These are phyloP conservation scores for Solanum verrucosum DNA, from an alignment of 257 asterid genomes.

Conservation along the genomic window DNA sequence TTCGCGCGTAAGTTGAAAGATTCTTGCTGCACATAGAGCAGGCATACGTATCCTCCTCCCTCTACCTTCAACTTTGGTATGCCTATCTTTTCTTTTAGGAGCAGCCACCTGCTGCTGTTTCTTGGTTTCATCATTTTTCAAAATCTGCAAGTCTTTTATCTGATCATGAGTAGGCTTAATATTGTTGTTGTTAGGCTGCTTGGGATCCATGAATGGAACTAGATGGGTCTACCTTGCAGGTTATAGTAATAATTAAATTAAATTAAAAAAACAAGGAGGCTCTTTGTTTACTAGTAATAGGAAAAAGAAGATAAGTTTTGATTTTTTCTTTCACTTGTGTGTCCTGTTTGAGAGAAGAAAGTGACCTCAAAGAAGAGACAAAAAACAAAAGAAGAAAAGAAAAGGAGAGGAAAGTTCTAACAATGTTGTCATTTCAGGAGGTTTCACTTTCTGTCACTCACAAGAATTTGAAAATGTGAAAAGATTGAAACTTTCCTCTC, in stretches of 20 bases:
- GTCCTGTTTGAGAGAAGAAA: neutral
- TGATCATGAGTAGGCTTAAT: conserved; percentile 15
- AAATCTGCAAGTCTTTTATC: conserved; percentile 11
- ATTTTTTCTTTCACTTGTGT: neutral
- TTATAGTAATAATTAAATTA: neutral
- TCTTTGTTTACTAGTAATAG: neutral
- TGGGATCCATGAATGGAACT: conserved; percentile 38
- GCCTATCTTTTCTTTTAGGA: conserved; percentile 63
- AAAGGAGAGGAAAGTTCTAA: neutral
- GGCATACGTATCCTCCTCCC: conserved; percentile 83
- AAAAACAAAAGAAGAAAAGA: neutral
- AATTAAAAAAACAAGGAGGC: neutral
- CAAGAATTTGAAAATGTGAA: neutral
- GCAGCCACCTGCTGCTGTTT: conserved; percentile 21
- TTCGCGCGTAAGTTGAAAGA: conserved; percentile 64
- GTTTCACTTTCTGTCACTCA: neutral
- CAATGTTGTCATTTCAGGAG: neutral
- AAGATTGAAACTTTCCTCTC: neutral
- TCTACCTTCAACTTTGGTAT: conserved; percentile 71
- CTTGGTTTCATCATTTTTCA: conserved; percentile 30
- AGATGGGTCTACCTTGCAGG: neutral
- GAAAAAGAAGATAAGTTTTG: neutral
- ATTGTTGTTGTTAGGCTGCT: conserved; percentile 10
- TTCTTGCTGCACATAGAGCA: conserved; percentile 70
- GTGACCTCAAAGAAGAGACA: neutral